Conservation (phyloP, 495 filamentous ascomycete species). For the Aspergillus conjunctus region DNA sequence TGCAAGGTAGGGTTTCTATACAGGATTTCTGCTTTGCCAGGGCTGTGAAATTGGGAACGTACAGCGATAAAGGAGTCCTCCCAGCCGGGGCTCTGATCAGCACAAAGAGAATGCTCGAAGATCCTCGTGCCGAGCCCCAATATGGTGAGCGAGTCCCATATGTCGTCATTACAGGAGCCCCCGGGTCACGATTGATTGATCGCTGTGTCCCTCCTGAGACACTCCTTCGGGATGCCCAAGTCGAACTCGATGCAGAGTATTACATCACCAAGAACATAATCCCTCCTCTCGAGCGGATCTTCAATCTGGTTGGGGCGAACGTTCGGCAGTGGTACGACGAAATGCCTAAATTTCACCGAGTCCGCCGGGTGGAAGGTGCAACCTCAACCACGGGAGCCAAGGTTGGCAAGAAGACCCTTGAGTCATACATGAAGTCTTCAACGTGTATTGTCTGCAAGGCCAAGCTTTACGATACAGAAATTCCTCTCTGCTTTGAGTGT, state of each 20-base stretch:
- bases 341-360: constrained; percentile 86
- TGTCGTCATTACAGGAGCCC: constrained; percentile 85
- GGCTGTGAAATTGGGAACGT: constrained; percentile 89
- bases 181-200: constrained; percentile 83
- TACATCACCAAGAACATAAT: constrained; percentile 96
- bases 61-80: constrained; percentile 74
- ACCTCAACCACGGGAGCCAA: constrained; percentile 25
- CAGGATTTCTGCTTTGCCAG: constrained; percentile 95
- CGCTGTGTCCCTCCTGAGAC: constrained; percentile 86
- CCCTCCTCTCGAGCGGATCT: constrained; percentile 92
- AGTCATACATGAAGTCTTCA: constrained; percentile 82
- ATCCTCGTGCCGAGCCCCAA: constrained; percentile 86
- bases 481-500: constrained; percentile 66
- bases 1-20: constrained; percentile 82
- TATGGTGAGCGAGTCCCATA: constrained; percentile 95
- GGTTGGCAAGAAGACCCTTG: constrained; percentile 66
- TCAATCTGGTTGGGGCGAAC: constrained; percentile 94
- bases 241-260: constrained; percentile 93
- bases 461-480: constrained; percentile 56
- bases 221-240: constrained; percentile 71
- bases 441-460: constrained; percentile 76
- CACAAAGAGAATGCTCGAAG: constrained; percentile 79
- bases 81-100: constrained; percentile 89
- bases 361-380: constrained; percentile 57
- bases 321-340: constrained; percentile 92